Conservation (phyloP, 768 basidiomycete genomes). For the Cyclocybe aegerita region DNA sequence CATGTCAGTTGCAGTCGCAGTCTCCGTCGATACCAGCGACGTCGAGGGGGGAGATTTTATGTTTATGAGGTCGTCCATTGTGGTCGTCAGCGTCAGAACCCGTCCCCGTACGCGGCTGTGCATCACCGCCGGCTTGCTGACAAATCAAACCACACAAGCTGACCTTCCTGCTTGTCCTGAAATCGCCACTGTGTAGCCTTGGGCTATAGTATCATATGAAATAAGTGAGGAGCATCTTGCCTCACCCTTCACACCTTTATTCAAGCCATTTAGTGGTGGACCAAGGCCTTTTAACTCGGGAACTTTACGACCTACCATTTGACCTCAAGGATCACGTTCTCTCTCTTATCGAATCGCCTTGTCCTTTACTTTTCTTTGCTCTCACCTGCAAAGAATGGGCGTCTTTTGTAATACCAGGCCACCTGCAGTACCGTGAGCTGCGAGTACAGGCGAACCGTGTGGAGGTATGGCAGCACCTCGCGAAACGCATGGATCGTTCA, state of each 20-base stretch:
- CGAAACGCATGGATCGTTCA: slow-evolving; percentile 20
- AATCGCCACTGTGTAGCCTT: too few relatives aligned
- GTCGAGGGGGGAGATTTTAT: slow-evolving; percentile 25
- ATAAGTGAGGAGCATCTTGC: slow-evolving; percentile 42
- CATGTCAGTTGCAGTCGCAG: slow-evolving; percentile 45
- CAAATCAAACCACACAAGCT: too few relatives aligned
- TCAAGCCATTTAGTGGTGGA: neutral
- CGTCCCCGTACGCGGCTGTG: too few relatives aligned
- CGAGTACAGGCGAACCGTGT: slow-evolving; percentile 9
- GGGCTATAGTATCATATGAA: too few relatives aligned
- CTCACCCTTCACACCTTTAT: slow-evolving; percentile 30
- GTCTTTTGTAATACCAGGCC: slow-evolving; percentile 20
- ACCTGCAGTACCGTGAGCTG: slow-evolving; percentile 24
- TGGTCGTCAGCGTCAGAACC: too few relatives aligned
- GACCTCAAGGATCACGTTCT: slow-evolving; percentile 19
- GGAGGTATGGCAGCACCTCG: slow-evolving; percentile 24
- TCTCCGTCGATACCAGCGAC: slow-evolving; percentile 45
- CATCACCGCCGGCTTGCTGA: too few relatives aligned
- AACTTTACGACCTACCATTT: slow-evolving; percentile 11
- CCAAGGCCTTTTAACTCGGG: neutral
- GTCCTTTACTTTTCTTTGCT: slow-evolving; percentile 13
- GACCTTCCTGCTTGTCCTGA: too few relatives aligned
- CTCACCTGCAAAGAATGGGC: slow-evolving; percentile 16
- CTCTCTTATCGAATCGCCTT: slow-evolving; percentile 5
- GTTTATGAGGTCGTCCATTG: too few relatives aligned